These are phyloP conservation scores for Leccinum ponderosum DNA, from an alignment of 1,284 basidiomycete genomes.

Conservation along the genomic window DNA sequence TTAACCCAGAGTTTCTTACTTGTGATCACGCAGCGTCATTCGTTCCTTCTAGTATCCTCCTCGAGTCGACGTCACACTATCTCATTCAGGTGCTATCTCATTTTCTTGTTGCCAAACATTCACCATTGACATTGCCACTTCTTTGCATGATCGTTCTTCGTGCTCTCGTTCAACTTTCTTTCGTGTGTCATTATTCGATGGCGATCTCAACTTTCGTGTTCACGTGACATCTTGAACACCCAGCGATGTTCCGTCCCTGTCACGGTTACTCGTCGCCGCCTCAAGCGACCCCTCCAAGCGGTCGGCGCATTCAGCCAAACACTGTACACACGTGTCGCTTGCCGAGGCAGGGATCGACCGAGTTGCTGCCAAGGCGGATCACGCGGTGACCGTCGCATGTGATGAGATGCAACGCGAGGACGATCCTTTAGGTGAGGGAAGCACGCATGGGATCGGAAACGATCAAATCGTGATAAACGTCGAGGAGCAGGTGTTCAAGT, in stretches of 20 bases:
- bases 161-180: not conserved
- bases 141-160: not conserved
- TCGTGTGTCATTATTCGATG: not conserved
- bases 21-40: not conserved
- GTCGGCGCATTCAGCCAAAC: constrained; percentile 62
- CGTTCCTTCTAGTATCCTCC: constrained; percentile 59
- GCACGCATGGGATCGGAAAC: no score
- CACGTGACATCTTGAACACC: not conserved
- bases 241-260: constrained; percentile 88
- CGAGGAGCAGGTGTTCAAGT: no score
- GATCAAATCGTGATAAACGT: no score
- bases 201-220: not conserved
- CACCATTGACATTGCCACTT: constrained; percentile 4
- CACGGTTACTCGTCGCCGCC: constrained; percentile 85
- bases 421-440: no score
- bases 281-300: constrained; percentile 70
- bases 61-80: constrained; percentile 98
- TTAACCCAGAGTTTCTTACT: not conserved
- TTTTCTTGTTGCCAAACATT: not conserved
- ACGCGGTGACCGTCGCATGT: constrained; percentile 69
- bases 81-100: constrained; percentile 70
- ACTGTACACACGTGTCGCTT: constrained; percentile 75
- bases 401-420: constrained; percentile 59
- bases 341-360: constrained; percentile 85
- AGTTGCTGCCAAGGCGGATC: constrained; percentile 67